These are phyloP conservation scores for Solanum acaule DNA, from an alignment of 257 asterid genomes.

Conservation along the genomic window DNA sequence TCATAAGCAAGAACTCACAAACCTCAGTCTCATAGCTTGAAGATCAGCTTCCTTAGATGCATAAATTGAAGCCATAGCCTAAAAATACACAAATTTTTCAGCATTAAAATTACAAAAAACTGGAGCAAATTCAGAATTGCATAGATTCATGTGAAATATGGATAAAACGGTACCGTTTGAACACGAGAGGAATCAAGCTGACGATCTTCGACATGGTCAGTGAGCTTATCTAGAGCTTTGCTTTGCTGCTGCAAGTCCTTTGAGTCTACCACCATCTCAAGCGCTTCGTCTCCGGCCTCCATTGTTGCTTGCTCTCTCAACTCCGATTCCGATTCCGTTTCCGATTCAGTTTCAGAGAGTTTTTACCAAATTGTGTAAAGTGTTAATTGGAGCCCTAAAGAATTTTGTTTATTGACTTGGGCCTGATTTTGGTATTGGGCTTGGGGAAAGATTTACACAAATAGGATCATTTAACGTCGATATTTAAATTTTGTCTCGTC, in stretches of 20 bases:
- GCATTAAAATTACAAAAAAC: background rate
- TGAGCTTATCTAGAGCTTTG: conserved; percentile 90
- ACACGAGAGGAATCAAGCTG: conserved; percentile 96
- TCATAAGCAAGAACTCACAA: background rate
- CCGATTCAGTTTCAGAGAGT: background rate
- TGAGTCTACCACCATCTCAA: conserved; percentile 58
- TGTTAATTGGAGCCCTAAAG: background rate
- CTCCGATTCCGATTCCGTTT: background rate
- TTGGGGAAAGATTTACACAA: background rate
- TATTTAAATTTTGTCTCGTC: background rate
- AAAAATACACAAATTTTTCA: background rate
- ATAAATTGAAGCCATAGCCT: conserved; percentile 96
- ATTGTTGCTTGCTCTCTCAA: conserved; percentile 5
- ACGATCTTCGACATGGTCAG: conserved; percentile 98
- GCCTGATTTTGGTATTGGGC: background rate
- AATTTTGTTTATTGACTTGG: background rate
- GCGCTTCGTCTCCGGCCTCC: conserved; percentile 81
- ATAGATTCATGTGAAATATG: background rate
- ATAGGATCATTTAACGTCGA: background rate
- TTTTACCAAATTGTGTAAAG: background rate
- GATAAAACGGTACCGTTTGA: conserved; percentile 44
- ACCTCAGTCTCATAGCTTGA: conserved; percentile 93
- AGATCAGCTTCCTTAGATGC: conserved; percentile 88
- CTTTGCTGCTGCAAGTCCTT: conserved; percentile 96
- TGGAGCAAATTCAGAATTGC: background rate